Conservation (phyloP, 2,329 filamentous ascomycete species). For the Scleromitrula shiraiana region DNA sequence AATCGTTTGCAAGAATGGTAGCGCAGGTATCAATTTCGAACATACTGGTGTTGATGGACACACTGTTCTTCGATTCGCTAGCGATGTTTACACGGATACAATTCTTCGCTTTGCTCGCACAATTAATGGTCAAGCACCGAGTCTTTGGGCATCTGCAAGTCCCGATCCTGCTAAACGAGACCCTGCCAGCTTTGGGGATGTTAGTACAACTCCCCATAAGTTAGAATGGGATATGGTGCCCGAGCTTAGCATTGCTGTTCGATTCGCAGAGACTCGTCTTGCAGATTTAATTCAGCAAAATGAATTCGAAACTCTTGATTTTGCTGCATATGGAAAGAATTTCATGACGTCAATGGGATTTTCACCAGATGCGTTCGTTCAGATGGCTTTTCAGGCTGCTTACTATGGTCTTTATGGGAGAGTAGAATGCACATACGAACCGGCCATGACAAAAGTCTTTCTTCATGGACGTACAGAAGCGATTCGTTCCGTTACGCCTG, state of each 20-base stretch:
- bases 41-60: conserved; percentile 97
- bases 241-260: conserved; percentile 80
- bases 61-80: conserved; percentile 91
- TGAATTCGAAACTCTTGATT: conserved; percentile 89
- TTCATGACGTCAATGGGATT: conserved; percentile 97
- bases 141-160: conserved; percentile 81
- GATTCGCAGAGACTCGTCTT: conserved; percentile 90
- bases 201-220: conserved; percentile 89
- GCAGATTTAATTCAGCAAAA: conserved; percentile 95
- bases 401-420: conserved; percentile 96
- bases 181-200: conserved; percentile 83
- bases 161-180: conserved; percentile 91
- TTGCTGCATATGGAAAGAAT: conserved; percentile 84
- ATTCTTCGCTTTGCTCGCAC: conserved; percentile 91
- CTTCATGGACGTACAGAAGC: conserved; percentile 93
- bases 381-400: conserved; percentile 98
- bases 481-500: conserved; percentile 74
- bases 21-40: conserved; percentile 97
- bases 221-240: conserved; percentile 97
- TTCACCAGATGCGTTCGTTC: conserved; percentile 93
- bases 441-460: conserved; percentile 94
- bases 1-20: conserved; percentile 97
- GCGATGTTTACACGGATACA: conserved; percentile 94
- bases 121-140: conserved; percentile 90
- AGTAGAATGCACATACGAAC: conserved; percentile 92